Evolutionary conservation across 78 protist species (phyloP), one percentile per base, ranked within the genome.

Genomic region (Isochrysis galbana): DNA sequence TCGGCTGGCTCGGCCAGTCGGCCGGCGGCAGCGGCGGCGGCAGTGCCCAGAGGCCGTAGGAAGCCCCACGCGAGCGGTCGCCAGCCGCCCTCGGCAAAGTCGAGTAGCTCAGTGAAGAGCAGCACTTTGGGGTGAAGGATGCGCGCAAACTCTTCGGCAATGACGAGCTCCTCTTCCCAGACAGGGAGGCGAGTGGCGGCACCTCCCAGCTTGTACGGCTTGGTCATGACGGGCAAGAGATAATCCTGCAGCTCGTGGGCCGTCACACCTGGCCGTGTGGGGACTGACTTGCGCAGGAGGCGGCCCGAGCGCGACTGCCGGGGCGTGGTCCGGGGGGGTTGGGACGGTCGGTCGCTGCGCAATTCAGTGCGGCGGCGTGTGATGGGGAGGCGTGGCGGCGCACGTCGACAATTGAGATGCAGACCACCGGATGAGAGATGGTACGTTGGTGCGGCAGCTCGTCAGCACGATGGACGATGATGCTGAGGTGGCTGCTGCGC

Each of bases 151-250:
- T 70, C 34, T 22, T 70, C 80, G 80, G 42, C 80, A 41, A 70
- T 4, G 42, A 70, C 44, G 39, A 70, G 80, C 80, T 70, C 80
- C 41, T 70, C 80, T 41, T 70, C 80, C 80, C 80, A 70, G 42
- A 21, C 41, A 41, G 80, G 80, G 45, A 70, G 80, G 45, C 80
- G 2, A 5, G 41, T 70, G n/a, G 39, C 36, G 45, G 80, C 80
- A 41, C 80, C 80, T 3, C 39, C n/a, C 39, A 70, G 80, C 39
- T 23, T 3, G 41, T 36, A 70, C 80, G 80, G 80, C 80, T 70
- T 70, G 36, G 80, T 70, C 41, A 70, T 26, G n/a, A 70, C 17
- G 42, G 80, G 80, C 41, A 70, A 41, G 32, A 70, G 3, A 17
- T n/a, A n/a, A 36, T 36, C 22, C 41, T 7, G 45, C 44, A 11